Conservation (phyloP, 2,329 filamentous ascomycete species). For the Verticillium nubilum region DNA sequence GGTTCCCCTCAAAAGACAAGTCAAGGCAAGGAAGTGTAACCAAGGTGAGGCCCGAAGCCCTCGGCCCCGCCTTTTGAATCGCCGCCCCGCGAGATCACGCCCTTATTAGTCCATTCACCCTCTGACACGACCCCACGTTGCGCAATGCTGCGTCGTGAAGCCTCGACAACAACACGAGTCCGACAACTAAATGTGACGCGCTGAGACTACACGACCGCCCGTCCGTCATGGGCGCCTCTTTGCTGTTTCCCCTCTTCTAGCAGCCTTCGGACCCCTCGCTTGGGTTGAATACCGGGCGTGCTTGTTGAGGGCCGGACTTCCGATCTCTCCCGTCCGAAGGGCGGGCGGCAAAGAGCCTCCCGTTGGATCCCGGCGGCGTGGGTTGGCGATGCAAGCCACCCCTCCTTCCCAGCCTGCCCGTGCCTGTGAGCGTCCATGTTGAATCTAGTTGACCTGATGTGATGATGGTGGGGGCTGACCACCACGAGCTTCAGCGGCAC, state of each 20-base stretch:
- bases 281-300: background rate
- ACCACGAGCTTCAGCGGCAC: background rate
- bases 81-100: background rate
- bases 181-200: background rate
- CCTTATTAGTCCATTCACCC: constrained; percentile 1
- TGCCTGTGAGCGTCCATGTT: background rate
- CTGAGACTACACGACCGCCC: background rate
- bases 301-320: background rate
- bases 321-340: background rate
- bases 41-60: background rate
- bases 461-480: background rate
- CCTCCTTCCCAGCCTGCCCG: background rate
- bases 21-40: background rate
- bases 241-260: background rate
- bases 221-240: background rate
- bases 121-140: constrained; percentile 7
- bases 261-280: background rate
- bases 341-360: background rate
- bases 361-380: background rate
- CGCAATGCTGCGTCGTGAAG: constrained; percentile 2
- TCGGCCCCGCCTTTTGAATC: background rate
- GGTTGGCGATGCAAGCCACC: background rate
- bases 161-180: background rate
- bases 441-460: background rate
- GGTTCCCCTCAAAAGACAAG: background rate